Evolutionary conservation across 768 basidiomycete genomes (phyloP).

Genomic region (Podaxis carcinomalis): DNA sequence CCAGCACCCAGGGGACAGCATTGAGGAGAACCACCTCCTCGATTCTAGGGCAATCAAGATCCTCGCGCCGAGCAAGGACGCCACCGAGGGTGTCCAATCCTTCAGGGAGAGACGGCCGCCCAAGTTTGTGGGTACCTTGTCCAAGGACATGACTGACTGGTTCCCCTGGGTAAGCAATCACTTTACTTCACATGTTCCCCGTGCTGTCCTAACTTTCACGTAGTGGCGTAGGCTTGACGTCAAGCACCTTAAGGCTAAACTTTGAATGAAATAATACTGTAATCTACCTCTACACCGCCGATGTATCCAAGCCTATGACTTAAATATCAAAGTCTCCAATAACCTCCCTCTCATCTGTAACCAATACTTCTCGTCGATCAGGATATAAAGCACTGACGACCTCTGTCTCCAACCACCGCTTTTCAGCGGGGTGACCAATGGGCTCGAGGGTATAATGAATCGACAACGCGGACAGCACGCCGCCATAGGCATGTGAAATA

Average conservation of each 20-base stretch:
- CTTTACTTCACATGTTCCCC: background rate
- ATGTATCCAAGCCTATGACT: background rate
- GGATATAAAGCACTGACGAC: slow-evolving; percentile 63
- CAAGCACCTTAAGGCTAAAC: slow-evolving; percentile 30
- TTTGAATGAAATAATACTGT: slow-evolving; percentile 13
- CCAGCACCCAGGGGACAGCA: slow-evolving; percentile 42
- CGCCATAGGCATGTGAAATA: slow-evolving; percentile 97
- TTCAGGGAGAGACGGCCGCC: slow-evolving; percentile 45
- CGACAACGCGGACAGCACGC: slow-evolving; percentile 82
- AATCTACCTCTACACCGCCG: slow-evolving; percentile 22
- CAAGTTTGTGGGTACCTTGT: slow-evolving; percentile 41
- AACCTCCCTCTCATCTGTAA: slow-evolving; percentile 42
- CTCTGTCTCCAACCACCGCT: slow-evolving; percentile 58
- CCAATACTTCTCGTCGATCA: slow-evolving; percentile 48
- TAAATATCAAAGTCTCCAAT: slow-evolving; percentile 28
- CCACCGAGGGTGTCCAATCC: slow-evolving; percentile 40
- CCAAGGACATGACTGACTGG: slow-evolving; percentile 35
- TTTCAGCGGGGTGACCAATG: slow-evolving; percentile 30
- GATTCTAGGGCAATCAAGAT: slow-evolving; percentile 47
- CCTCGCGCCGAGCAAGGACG: slow-evolving; percentile 35
- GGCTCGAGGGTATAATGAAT: slow-evolving; percentile 83
- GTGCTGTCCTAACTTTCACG: background rate
- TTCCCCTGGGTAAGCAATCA: slow-evolving; percentile 46
- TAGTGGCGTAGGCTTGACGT: slow-evolving; percentile 37
- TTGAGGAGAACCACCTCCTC: slow-evolving; percentile 50